phyloP scores from a whole-genome alignment of 2,329 filamentous ascomycete species.

The Alternaria novae-zelandiae region DNA sequence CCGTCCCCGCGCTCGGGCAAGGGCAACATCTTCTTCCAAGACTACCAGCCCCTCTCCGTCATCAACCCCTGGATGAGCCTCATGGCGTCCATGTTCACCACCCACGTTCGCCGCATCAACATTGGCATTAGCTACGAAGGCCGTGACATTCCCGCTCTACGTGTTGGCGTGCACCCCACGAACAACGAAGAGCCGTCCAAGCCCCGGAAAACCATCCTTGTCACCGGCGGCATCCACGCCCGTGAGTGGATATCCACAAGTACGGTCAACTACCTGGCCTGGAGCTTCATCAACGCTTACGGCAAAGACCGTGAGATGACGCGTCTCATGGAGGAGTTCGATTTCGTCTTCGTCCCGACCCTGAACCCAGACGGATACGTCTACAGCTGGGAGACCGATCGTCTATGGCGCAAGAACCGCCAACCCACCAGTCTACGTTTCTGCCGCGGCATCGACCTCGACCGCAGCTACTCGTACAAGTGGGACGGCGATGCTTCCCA shows the following conservation, averaged over 20 bases:
- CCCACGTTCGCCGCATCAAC: constrained; percentile 73
- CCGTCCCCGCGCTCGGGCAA: constrained; percentile 55
- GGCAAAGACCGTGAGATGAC: constrained; percentile 74
- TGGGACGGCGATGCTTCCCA: constrained; percentile 73
- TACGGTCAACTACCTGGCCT: constrained; percentile 89
- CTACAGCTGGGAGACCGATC: constrained; percentile 90
- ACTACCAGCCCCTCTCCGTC: constrained; percentile 88
- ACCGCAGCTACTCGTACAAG: constrained; percentile 82
- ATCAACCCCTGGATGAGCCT: constrained; percentile 92
- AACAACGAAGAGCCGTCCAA: constrained; percentile 54
- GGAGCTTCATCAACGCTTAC: constrained; percentile 83
- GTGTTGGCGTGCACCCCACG: constrained; percentile 69
- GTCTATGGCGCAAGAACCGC: constrained; percentile 93
- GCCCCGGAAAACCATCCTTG: constrained; percentile 76
- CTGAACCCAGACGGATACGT: constrained; percentile 94
- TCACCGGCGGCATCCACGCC: constrained; percentile 88
- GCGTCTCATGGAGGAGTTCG: constrained; percentile 80
- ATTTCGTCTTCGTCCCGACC: constrained; percentile 86
- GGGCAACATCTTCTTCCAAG: constrained; percentile 76
- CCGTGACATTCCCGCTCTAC: constrained; percentile 81
- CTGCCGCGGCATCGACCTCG: constrained; percentile 87
- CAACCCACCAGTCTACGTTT: constrained; percentile 82
- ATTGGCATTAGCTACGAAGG: constrained; percentile 90
- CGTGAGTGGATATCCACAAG: constrained; percentile 96
- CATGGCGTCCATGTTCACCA: constrained; percentile 87